phyloP scores from a whole-genome alignment of 2,329 filamentous ascomycete species.

The Aureobasidium leucospermi region DNA sequence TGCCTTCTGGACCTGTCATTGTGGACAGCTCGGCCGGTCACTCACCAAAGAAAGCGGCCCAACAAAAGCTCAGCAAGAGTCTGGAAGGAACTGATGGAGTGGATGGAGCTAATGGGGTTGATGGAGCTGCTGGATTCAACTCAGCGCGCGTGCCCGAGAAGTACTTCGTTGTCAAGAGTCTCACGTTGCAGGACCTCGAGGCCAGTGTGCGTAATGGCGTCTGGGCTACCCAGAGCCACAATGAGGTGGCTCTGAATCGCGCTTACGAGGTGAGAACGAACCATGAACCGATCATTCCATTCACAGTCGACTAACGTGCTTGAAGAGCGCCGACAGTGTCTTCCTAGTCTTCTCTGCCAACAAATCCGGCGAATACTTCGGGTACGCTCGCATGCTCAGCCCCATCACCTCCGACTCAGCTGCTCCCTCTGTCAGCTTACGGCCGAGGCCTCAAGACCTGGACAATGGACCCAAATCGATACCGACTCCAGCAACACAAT shows the following conservation, averaged over 20 bases:
- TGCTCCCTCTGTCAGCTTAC: conserved; percentile 54
- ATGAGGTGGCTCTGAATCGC: conserved; percentile 73
- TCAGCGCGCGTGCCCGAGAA: conserved; percentile 52
- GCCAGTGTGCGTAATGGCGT: conserved; percentile 78
- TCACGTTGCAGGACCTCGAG: conserved; percentile 85
- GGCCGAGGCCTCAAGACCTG: conserved; percentile 46
- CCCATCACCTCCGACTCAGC: conserved; percentile 68
- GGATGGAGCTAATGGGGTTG: neutral
- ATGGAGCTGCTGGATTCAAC: neutral
- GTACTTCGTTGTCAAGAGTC: conserved; percentile 88
- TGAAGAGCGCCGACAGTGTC: conserved; percentile 69
- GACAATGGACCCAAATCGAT: conserved; percentile 71
- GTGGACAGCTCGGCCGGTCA: neutral
- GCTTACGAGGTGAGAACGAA: conserved; percentile 62
- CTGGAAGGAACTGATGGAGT: neutral
- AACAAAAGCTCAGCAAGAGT: neutral
- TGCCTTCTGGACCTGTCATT: neutral
- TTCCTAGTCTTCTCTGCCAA: conserved; percentile 94
- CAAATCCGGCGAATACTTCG: conserved; percentile 95
- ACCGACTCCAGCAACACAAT: conserved; percentile 68
- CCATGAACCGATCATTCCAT: neutral
- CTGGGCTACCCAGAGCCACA: conserved; percentile 93
- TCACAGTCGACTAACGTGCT: conserved; percentile 11
- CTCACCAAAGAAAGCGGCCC: neutral
- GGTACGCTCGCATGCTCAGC: conserved; percentile 85